These are phyloP conservation scores for Alternaria ethzedia DNA, from an alignment of 2,329 filamentous ascomycete genomes.

Conservation along the genomic window DNA sequence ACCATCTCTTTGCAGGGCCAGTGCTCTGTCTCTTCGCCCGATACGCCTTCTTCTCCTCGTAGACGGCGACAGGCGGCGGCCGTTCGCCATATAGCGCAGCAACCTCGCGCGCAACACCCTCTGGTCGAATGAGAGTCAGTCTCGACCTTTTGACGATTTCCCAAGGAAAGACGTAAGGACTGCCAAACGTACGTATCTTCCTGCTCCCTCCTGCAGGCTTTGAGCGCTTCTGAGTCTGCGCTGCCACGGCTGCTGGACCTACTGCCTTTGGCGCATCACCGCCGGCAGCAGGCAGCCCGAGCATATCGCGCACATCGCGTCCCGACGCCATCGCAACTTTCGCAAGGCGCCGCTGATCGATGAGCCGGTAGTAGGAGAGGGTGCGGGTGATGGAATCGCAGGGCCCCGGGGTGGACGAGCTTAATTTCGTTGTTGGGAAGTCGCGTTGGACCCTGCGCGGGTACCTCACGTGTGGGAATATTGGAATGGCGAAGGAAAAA, in stretches of 20 bases:
- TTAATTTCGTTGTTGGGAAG: slow-evolving; percentile 20
- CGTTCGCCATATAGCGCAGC: slow-evolving; percentile 50
- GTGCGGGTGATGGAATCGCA: slow-evolving; percentile 34
- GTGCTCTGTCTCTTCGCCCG: slow-evolving; percentile 48
- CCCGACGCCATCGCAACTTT: slow-evolving; percentile 45
- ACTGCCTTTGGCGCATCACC: slow-evolving; percentile 50
- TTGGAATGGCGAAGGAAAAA: background rate
- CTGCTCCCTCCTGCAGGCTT: slow-evolving; percentile 65
- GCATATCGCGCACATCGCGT: slow-evolving; percentile 82
- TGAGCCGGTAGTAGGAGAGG: slow-evolving; percentile 20
- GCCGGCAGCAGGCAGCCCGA: slow-evolving; percentile 71
- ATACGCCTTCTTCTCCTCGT: slow-evolving; percentile 50
- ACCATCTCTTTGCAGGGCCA: slow-evolving; percentile 50
- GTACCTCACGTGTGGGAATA: slow-evolving; percentile 16
- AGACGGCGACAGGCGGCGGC: slow-evolving; percentile 49
- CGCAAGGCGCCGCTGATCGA: slow-evolving; percentile 25
- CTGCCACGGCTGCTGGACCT: slow-evolving; percentile 14
- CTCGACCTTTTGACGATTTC: slow-evolving; percentile 26
- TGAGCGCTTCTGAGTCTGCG: slow-evolving; percentile 72
- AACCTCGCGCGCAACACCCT: slow-evolving; percentile 51
- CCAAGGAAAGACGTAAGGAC: slow-evolving; percentile 20
- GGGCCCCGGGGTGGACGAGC: slow-evolving; percentile 30
- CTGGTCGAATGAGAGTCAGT: slow-evolving; percentile 34
- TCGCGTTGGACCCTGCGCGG: slow-evolving; percentile 18
- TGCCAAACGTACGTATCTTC: slow-evolving; percentile 56